Evolutionary conservation across 2,329 filamentous ascomycete genomes (phyloP).

Genomic region (Nemania bipapillata): DNA sequence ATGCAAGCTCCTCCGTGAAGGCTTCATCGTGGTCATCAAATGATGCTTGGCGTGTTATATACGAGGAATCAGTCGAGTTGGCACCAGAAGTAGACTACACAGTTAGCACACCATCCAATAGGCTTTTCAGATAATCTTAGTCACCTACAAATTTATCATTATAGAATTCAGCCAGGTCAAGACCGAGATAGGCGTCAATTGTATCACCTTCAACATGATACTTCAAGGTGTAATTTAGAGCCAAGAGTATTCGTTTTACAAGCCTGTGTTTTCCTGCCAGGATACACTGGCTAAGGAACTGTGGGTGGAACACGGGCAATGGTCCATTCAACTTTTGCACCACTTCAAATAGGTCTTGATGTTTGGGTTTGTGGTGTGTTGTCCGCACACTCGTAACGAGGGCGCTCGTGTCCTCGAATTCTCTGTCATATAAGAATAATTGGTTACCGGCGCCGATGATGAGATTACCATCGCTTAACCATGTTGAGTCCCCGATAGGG

Average conservation of each 20-base stretch:
- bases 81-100: conserved; percentile 35
- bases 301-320: conserved; percentile 89
- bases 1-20: conserved; percentile 77
- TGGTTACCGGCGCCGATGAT: conserved; percentile 92
- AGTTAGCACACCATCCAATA: conserved; percentile 30
- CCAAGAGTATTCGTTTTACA: conserved; percentile 77
- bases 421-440: conserved; percentile 83
- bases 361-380: conserved; percentile 60
- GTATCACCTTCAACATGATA: conserved; percentile 84
- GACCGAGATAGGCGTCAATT: conserved; percentile 80
- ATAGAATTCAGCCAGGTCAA: conserved; percentile 71
- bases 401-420: conserved; percentile 72
- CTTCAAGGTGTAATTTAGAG: conserved; percentile 79
- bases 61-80: conserved; percentile 50
- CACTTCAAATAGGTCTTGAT: conserved; percentile 79
- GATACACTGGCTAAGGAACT: conserved; percentile 87
- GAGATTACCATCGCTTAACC: conserved; percentile 85
- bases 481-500: conserved; percentile 91
- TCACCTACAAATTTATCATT: conserved; percentile 51
- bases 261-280: conserved; percentile 78
- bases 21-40: conserved; percentile 67
- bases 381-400: conserved; percentile 65
- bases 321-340: conserved; percentile 87
- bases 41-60: conserved; percentile 54
- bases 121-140: neutral